A percentile compares a stretch with the other conserved stretches of the same genome.
These are phyloP conservation scores for Aspergillus conjunctus DNA, from an alignment of 495 filamentous ascomycete species.

Conservation along the genomic window DNA sequence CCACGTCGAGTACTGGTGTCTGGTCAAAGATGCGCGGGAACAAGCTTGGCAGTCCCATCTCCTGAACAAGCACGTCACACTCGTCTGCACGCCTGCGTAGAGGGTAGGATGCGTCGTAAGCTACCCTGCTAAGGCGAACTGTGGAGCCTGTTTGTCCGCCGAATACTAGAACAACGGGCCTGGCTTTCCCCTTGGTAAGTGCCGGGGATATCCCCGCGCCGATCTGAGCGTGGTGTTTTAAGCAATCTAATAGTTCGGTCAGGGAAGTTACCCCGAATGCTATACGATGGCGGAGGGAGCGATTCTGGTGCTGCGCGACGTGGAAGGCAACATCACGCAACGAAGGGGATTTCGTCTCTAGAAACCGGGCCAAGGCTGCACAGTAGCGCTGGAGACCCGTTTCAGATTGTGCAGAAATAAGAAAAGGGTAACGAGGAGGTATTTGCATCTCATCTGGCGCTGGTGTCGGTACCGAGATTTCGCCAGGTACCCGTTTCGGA, in stretches of 20 bases:
- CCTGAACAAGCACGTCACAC: constrained; percentile 32
- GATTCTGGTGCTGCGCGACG: constrained; percentile 7
- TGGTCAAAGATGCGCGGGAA: constrained; percentile 49
- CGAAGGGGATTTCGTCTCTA: not conserved
- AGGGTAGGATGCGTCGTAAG: constrained; percentile 21
- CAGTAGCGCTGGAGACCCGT: constrained; percentile 1
- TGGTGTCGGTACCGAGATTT: not conserved
- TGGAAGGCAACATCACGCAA: not conserved
- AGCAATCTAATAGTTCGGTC: not conserved
- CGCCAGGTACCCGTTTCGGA: not conserved
- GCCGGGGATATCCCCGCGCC: too few species aligned
- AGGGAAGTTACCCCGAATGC: not conserved
- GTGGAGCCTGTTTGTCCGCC: constrained; percentile 4
- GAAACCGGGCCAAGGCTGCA: constrained; percentile 33
- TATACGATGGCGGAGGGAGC: not conserved
- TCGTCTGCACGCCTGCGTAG: constrained; percentile 34
- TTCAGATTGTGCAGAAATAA: not conserved
- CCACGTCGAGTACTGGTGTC: constrained; percentile 34
- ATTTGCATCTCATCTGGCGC: not conserved
- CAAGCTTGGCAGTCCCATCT: constrained; percentile 36
- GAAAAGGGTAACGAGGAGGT: not conserved
- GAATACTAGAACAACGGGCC: constrained; percentile 8
- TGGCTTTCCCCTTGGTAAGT: not conserved
- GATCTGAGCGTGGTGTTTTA: not conserved
- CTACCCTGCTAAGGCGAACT: not conserved